These are phyloP conservation scores for Hortaea werneckii DNA, from an alignment of 2,329 filamentous ascomycete genomes.

Conservation along the genomic window DNA sequence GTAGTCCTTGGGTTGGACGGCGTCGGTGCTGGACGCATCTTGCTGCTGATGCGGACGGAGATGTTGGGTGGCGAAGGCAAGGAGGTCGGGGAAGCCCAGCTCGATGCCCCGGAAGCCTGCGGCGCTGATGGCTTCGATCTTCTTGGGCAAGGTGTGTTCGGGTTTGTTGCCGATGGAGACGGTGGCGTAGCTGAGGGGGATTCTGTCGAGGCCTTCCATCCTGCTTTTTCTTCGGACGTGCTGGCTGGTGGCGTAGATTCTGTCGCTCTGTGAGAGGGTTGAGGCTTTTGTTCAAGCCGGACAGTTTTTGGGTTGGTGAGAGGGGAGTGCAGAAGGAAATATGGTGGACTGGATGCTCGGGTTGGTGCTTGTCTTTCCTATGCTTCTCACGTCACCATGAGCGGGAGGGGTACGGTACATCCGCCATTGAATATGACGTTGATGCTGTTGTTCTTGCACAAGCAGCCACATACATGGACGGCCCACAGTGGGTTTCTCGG, in stretches of 20 bases:
- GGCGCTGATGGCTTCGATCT: constrained; percentile 51
- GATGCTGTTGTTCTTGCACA: no score
- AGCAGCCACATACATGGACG: no score
- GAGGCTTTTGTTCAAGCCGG: no score
- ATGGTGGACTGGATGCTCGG: no score
- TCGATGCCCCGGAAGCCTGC: constrained; percentile 62
- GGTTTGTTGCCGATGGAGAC: constrained; percentile 44
- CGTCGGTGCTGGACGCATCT: constrained; percentile 8
- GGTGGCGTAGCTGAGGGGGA: constrained; percentile 46
- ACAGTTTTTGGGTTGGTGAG: no score
- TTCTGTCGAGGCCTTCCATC: constrained; percentile 16
- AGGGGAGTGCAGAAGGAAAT: no score
- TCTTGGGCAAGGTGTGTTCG: constrained; percentile 46
- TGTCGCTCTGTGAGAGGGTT: neutral
- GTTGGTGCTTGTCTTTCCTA: no score
- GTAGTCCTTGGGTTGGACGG: constrained; percentile 50
- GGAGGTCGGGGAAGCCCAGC: constrained; percentile 63
- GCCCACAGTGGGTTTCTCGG: no score
- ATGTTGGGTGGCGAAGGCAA: constrained; percentile 48
- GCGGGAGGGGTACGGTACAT: no score
- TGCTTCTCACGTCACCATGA: no score
- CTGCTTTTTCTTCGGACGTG: neutral
- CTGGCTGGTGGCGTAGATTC: neutral
- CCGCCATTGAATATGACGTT: no score
- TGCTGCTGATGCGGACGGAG: constrained; percentile 28